Percentiles rank a stretch among this genome's conserved stretches.
These are phyloP conservation scores for Flaveria ramosissima DNA, from an alignment of 129 eudicot genomes.

Conservation along the genomic window DNA sequence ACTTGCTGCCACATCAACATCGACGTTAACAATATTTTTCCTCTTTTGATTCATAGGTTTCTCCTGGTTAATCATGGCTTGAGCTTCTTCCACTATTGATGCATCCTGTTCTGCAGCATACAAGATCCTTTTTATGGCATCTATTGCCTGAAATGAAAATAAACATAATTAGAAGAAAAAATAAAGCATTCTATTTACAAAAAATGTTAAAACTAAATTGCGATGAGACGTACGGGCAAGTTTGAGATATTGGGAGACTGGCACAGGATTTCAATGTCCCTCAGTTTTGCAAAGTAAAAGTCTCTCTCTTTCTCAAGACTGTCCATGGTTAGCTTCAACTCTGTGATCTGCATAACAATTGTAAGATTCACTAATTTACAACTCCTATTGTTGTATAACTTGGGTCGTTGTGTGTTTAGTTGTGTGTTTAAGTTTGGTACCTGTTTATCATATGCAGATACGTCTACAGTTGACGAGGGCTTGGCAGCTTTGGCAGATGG, in stretches of 20 bases:
- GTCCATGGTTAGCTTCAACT: conserved; percentile 81
- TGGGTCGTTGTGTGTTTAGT: not conserved
- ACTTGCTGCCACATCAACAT: conserved; percentile 75
- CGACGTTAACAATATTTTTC: conserved; percentile 61
- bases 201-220: not conserved
- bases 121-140: conserved; percentile 72
- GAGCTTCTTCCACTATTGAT: conserved; percentile 79
- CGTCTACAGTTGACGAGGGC: conserved; percentile 54
- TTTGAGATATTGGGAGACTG: conserved; percentile 73
- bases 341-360: conserved; percentile 67
- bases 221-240: conserved; percentile 48
- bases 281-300: conserved; percentile 91
- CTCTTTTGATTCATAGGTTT: conserved; percentile 63
- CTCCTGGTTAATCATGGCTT: conserved; percentile 59
- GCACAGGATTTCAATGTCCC: conserved; percentile 89
- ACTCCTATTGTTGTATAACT: not conserved
- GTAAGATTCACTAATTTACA: not conserved
- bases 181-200: too few species aligned
- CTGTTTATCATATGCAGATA: conserved; percentile 65
- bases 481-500: conserved; percentile 62
- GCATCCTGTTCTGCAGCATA: conserved; percentile 85
- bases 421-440: conserved; percentile 30
- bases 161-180: not conserved
- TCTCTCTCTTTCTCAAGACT: conserved; percentile 94
- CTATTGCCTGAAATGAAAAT: conserved; percentile 51